These are phyloP conservation scores for Ambrosia artemisiifolia DNA, from an alignment of 129 eudicot species.

Conservation along the genomic window DNA sequence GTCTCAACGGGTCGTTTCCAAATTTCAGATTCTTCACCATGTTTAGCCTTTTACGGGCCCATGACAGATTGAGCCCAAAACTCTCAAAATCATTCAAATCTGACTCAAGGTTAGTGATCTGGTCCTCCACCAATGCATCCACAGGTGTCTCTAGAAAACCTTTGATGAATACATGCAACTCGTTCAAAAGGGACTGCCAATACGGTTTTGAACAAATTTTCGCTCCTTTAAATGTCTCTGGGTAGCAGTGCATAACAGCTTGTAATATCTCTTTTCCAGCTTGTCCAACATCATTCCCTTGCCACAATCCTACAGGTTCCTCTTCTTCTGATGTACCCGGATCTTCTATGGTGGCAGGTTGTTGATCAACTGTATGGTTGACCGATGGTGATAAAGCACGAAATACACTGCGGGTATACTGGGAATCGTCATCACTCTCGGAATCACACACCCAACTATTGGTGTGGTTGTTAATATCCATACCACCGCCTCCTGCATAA, in stretches of 20 bases:
- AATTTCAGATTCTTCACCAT: constrained; percentile 13
- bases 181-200: constrained; percentile 17
- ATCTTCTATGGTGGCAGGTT: neutral
- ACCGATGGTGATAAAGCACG: neutral
- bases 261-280: constrained; percentile 13
- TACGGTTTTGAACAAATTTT: constrained; percentile 7
- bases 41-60: too few relatives aligned
- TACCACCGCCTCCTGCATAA: neutral
- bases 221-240: constrained; percentile 16
- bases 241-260: constrained; percentile 9
- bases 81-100: constrained; percentile 15
- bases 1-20: constrained; percentile 27
- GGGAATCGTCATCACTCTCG: neutral
- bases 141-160: constrained; percentile 12
- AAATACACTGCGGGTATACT: neutral
- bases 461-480: constrained; percentile 10
- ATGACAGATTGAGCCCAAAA: constrained; percentile 16
- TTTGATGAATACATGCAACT: constrained; percentile 11
- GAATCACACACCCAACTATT: constrained; percentile 23
- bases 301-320: constrained; percentile 1
- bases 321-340: neutral
- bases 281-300: constrained; percentile 5
- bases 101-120: neutral
- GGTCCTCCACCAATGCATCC: neutral
- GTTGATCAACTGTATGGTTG: neutral